phyloP scores from a whole-genome alignment of 2,329 filamentous ascomycete genomes.

The Beauveria medogensis region DNA sequence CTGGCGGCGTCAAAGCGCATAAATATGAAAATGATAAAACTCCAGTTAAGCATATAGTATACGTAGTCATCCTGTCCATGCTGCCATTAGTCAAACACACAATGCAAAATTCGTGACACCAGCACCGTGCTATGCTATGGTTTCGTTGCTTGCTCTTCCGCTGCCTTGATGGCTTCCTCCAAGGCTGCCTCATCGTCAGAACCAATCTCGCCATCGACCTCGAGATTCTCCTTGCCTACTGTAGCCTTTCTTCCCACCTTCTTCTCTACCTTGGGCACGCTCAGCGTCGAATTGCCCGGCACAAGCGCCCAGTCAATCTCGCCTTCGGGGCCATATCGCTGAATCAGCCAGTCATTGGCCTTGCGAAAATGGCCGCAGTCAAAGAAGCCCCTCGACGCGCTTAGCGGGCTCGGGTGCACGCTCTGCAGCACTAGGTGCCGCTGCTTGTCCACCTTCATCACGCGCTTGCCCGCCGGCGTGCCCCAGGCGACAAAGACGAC shows the following conservation, averaged over 20 bases:
- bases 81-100: not conserved
- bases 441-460: slow-evolving; percentile 61
- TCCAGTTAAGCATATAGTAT: not conserved
- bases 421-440: slow-evolving; percentile 77
- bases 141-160: slow-evolving; percentile 18
- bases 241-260: slow-evolving; percentile 12
- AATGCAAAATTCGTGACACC: not conserved
- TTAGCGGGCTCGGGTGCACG: slow-evolving; percentile 90
- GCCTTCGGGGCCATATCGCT: slow-evolving; percentile 69
- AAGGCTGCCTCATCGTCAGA: slow-evolving; percentile 31
- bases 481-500: slow-evolving; percentile 98
- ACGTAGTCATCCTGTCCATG: not conserved
- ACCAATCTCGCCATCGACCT: slow-evolving; percentile 21
- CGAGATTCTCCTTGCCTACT: slow-evolving; percentile 10
- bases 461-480: slow-evolving; percentile 70
- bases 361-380: slow-evolving; percentile 74
- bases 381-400: slow-evolving; percentile 74
- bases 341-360: slow-evolving; percentile 76
- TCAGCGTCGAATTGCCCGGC: slow-evolving; percentile 24
- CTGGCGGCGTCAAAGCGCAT: not conserved
- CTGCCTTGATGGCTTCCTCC: slow-evolving; percentile 26
- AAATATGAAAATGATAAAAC: not conserved
- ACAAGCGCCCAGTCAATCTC: slow-evolving; percentile 76
- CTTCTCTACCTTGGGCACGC: slow-evolving; percentile 21
- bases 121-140: not conserved